phyloP scores from a whole-genome alignment of 352 stramenopile species.

The Thraustochytrium sp. region DNA sequence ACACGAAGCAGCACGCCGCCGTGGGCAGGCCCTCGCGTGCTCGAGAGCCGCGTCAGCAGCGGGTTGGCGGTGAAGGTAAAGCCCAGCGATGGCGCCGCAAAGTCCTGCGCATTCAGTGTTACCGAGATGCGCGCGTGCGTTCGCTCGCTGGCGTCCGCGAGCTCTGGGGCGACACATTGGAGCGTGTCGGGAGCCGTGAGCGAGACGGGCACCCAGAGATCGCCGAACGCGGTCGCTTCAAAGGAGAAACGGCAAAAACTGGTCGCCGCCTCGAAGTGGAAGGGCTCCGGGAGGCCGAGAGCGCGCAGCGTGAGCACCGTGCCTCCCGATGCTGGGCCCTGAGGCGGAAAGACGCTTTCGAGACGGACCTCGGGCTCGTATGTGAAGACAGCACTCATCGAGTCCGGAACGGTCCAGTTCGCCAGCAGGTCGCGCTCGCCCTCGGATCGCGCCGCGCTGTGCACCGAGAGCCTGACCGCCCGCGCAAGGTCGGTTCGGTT shows the following conservation, averaged over 20 bases:
- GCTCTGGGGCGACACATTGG: background rate
- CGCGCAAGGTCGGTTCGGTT: background rate
- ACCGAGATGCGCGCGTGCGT: background rate
- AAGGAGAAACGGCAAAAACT: too few relatives aligned
- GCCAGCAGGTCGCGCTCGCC: background rate
- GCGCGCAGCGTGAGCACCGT: background rate
- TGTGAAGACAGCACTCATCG: too few relatives aligned
- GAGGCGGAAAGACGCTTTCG: background rate
- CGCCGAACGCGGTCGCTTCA: background rate
- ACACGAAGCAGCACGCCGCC: background rate
- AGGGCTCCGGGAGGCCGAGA: background rate
- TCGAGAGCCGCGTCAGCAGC: background rate
- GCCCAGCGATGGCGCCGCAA: background rate
- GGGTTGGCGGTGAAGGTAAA: constrained; percentile 13
- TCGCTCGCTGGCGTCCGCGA: background rate
- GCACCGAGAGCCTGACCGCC: background rate
- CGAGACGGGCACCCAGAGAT: background rate
- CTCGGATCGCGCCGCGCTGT: background rate
- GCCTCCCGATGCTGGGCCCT: background rate
- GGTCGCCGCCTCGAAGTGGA: background rate
- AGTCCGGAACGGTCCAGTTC: too few relatives aligned
- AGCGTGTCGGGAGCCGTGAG: background rate
- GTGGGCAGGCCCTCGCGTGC: background rate
- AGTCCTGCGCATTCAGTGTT: constrained; percentile 24
- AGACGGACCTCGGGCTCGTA: background rate